Percentiles rank a stretch among this genome's conserved stretches.
These are phyloP conservation scores for Fusarium subtropicale DNA, from an alignment of 2,329 filamentous ascomycete genomes.

Conservation along the genomic window DNA sequence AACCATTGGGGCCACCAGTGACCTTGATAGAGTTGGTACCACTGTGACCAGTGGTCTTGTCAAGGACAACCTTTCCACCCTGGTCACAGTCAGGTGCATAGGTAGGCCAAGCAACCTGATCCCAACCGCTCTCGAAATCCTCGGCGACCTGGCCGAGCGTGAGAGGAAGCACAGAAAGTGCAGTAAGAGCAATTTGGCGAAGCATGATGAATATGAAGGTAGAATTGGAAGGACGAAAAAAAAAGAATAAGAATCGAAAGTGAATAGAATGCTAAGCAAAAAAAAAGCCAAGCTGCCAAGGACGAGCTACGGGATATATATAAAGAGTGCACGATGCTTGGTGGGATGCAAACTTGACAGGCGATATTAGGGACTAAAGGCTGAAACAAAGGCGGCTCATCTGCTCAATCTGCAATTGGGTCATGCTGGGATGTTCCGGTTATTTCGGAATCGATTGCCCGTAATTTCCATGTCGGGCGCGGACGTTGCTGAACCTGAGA, in stretches of 20 bases:
- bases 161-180: slow-evolving; percentile 59
- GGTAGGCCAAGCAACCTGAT: slow-evolving; percentile 67
- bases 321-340: background rate
- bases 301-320: slow-evolving; percentile 18
- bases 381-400: slow-evolving; percentile 28
- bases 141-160: slow-evolving; percentile 65
- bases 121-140: slow-evolving; percentile 69
- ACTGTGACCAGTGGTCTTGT: slow-evolving; percentile 66
- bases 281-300: slow-evolving; percentile 14
- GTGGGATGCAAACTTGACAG: background rate
- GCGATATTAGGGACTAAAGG: slow-evolving; percentile 23
- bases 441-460: slow-evolving; percentile 28
- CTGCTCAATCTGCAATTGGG: slow-evolving; percentile 5
- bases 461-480: slow-evolving; percentile 27
- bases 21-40: slow-evolving; percentile 67
- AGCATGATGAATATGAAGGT: slow-evolving; percentile 41
- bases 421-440: slow-evolving; percentile 8
- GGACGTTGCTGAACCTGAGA: slow-evolving; percentile 25
- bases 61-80: slow-evolving; percentile 67
- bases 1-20: slow-evolving; percentile 61
- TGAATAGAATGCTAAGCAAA: slow-evolving; percentile 1
- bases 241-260: slow-evolving; percentile 4
- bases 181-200: slow-evolving; percentile 56
- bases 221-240: slow-evolving; percentile 5
- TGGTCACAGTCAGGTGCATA: slow-evolving; percentile 71